A percentile compares a stretch with the other conserved stretches of the same genome.
These are phyloP conservation scores for Cryptococcus sp. DNA, from an alignment of 1,284 basidiomycete genomes.

Conservation along the genomic window DNA sequence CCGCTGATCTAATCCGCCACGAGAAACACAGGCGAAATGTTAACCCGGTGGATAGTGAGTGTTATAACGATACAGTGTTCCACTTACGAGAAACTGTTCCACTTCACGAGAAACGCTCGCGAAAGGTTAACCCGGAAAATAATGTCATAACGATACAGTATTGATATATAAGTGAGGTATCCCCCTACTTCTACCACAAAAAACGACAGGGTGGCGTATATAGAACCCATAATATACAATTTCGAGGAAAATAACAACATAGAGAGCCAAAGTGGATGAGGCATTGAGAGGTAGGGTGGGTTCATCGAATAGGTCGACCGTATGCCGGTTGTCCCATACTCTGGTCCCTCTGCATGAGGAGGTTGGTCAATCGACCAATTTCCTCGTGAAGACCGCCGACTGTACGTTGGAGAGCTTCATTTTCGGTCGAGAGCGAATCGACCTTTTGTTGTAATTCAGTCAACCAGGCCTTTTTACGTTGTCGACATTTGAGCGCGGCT, in stretches of 20 bases:
- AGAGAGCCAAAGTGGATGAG: no score
- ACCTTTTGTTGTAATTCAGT: slow-evolving; percentile 87
- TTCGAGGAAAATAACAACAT: background rate
- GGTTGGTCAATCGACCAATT: slow-evolving; percentile 55
- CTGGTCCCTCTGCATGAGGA: slow-evolving; percentile 49
- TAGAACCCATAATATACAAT: background rate
- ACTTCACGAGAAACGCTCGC: no score
- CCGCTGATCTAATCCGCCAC: no score
- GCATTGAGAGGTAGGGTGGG: background rate
- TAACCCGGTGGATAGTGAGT: no score
- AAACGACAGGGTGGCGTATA: background rate
- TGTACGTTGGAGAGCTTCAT: slow-evolving; percentile 73
- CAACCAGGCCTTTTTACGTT: slow-evolving; percentile 98
- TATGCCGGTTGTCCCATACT: slow-evolving; percentile 31
- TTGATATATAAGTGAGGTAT: no score
- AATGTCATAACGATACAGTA: no score
- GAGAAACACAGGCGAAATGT: no score
- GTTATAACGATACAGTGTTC: no score
- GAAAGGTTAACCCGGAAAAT: no score
- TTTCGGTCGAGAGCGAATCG: slow-evolving; percentile 83
- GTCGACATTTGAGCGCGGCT: slow-evolving; percentile 98
- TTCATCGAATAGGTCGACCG: slow-evolving; percentile 24
- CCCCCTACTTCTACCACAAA: no score
- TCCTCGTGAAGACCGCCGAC: slow-evolving; percentile 54
- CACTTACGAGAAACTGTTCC: no score